Evolutionary conservation across 2,329 filamentous ascomycete species (phyloP).

Genomic region (Botrytis fragariae): DNA sequence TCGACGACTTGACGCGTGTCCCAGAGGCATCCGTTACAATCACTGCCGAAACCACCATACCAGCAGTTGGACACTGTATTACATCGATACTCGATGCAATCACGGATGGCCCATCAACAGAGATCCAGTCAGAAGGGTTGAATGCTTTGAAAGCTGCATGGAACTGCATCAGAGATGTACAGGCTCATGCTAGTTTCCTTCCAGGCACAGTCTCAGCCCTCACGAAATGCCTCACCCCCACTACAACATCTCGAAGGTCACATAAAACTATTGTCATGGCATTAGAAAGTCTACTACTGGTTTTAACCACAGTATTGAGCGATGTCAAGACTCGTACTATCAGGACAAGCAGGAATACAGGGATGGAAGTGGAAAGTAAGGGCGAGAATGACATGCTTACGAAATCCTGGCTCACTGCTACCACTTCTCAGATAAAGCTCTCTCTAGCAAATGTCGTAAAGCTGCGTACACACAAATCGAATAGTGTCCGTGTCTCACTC

Average conservation of each 20-base stretch:
- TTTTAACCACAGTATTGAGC: slow-evolving; percentile 55
- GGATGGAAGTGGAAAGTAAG: slow-evolving; percentile 31
- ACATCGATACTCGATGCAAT: slow-evolving; percentile 75
- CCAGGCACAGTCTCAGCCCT: slow-evolving; percentile 84
- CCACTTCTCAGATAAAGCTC: slow-evolving; percentile 75
- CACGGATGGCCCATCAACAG: slow-evolving; percentile 59
- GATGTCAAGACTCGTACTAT: slow-evolving; percentile 53
- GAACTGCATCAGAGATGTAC: slow-evolving; percentile 63
- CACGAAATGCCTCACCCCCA: slow-evolving; percentile 66
- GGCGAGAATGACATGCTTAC: slow-evolving; percentile 42
- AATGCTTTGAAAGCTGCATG: slow-evolving; percentile 62
- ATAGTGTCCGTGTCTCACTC: slow-evolving; percentile 66
- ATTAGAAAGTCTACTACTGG: slow-evolving; percentile 55
- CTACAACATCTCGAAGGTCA: slow-evolving; percentile 58
- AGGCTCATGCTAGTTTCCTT: slow-evolving; percentile 80
- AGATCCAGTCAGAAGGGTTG: slow-evolving; percentile 71
- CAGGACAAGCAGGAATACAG: slow-evolving; percentile 28
- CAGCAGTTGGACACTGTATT: slow-evolving; percentile 77
- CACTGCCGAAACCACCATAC: slow-evolving; percentile 61
- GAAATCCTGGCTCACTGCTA: slow-evolving; percentile 73
- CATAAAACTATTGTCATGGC: slow-evolving; percentile 63
- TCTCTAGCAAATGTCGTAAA: slow-evolving; percentile 76
- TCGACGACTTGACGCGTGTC: slow-evolving; percentile 56
- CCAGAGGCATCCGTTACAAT: slow-evolving; percentile 49
- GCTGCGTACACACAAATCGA: slow-evolving; percentile 66